Percentiles rank a stretch among this genome's conserved stretches.
phyloP scores from a whole-genome alignment of 345 rosid genomes.

The Syzygium grande region DNA sequence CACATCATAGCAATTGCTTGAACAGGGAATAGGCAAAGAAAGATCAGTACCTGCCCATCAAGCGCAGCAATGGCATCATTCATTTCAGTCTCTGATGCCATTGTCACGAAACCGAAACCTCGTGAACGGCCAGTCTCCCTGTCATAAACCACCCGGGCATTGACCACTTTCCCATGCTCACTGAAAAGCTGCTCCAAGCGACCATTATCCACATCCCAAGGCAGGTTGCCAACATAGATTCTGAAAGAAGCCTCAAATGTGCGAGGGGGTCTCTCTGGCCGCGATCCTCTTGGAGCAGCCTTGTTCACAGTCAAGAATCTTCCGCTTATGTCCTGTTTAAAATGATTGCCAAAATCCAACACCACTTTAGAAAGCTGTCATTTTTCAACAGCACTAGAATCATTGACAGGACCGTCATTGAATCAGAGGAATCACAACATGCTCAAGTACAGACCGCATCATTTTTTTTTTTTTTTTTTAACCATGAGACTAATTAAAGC shows the following conservation, averaged over 20 bases:
- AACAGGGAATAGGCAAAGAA: background rate
- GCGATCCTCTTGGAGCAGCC: conserved; percentile 87
- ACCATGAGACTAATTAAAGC: background rate
- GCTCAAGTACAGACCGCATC: background rate
- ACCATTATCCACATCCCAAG: conserved; percentile 75
- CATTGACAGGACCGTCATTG: background rate
- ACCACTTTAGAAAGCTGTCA: background rate
- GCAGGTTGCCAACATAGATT: conserved; percentile 81
- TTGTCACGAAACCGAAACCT: conserved; percentile 92
- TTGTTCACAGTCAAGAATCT: conserved; percentile 76
- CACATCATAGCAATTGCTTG: background rate
- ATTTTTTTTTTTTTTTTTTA: background rate
- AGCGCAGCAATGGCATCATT: conserved; percentile 91
- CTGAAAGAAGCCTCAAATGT: conserved; percentile 42
- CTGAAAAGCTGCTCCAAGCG: conserved; percentile 83
- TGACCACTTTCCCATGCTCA: conserved; percentile 84
- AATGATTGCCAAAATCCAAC: background rate
- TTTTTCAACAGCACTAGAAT: background rate
- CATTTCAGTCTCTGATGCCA: conserved; percentile 74
- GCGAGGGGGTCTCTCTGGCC: conserved; percentile 54
- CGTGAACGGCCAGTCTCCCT: conserved; percentile 93
- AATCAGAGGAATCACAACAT: background rate
- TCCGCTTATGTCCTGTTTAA: conserved; percentile 62
- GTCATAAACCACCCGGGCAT: conserved; percentile 73
- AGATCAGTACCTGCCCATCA: conserved; percentile 71